Evolutionary conservation across 2,329 filamentous ascomycete genomes (phyloP).

Genomic region (Graphiopsis chlorocephala): DNA sequence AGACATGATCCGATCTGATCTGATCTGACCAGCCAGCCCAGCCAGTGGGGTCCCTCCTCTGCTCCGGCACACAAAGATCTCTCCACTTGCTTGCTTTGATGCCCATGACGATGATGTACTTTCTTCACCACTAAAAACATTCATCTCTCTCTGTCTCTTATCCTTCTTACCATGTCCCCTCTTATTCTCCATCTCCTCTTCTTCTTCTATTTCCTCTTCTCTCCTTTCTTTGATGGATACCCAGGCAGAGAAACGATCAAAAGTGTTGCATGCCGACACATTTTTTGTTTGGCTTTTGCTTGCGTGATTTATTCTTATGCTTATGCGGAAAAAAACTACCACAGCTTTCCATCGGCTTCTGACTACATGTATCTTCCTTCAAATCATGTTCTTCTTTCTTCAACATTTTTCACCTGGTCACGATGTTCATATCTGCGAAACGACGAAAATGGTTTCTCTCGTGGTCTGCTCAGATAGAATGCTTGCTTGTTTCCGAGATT

Average conservation of each 20-base stretch:
- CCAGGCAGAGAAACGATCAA: constrained; percentile 5
- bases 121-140: constrained; percentile 7
- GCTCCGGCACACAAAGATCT: neutral
- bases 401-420: no score
- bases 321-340: no score
- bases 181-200: neutral
- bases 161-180: neutral
- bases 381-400: neutral
- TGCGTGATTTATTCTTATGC: neutral
- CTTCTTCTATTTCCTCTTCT: neutral
- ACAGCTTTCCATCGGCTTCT: neutral
- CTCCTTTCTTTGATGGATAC: constrained; percentile 6
- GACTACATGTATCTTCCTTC: no score
- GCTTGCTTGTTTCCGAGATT: neutral
- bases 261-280: neutral
- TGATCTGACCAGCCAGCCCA: neutral
- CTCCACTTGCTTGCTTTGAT: neutral
- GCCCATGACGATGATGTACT: constrained; percentile 13
- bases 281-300: constrained; percentile 3
- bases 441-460: neutral
- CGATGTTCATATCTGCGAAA: neutral
- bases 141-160: constrained; percentile 12
- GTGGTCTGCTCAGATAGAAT: neutral
- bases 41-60: no score
- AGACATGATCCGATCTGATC: neutral